phyloP scores from a whole-genome alignment of 176 grass and related monocot species.

The Bromus sterilis region DNA sequence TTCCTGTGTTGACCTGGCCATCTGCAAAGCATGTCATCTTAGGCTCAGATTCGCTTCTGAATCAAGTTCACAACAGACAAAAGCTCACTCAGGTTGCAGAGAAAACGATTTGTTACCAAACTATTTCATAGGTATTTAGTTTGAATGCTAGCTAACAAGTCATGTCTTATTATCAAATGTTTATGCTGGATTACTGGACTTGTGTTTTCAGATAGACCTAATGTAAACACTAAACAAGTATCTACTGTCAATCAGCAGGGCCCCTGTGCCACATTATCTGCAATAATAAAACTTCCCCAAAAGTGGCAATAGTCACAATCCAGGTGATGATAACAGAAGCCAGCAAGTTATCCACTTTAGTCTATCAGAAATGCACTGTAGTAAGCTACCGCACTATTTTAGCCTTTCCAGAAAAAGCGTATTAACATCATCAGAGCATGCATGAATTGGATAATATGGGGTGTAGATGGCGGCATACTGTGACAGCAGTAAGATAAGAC shows the following conservation, averaged over 20 bases:
- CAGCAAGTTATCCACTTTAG: not conserved
- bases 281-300: not conserved
- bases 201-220: not conserved
- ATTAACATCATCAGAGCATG: not conserved
- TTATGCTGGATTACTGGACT: not conserved
- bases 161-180: not conserved
- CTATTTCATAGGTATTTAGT: not conserved
- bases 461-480: not conserved
- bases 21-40: conserved; percentile 4
- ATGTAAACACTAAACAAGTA: not conserved
- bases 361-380: not conserved
- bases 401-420: not conserved
- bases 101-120: not conserved
- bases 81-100: not conserved
- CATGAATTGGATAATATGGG: not conserved
- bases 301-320: not conserved
- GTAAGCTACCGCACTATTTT: not conserved
- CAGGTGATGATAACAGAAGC: not conserved
- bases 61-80: not conserved
- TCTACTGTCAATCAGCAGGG: not conserved
- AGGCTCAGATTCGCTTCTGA: not conserved
- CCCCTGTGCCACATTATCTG: not conserved
- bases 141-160: not conserved
- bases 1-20: conserved; percentile 3
- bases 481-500: not conserved